Evolutionary conservation across 2,329 filamentous ascomycete genomes (phyloP).

Genomic region (Paecilomyces formosus): DNA sequence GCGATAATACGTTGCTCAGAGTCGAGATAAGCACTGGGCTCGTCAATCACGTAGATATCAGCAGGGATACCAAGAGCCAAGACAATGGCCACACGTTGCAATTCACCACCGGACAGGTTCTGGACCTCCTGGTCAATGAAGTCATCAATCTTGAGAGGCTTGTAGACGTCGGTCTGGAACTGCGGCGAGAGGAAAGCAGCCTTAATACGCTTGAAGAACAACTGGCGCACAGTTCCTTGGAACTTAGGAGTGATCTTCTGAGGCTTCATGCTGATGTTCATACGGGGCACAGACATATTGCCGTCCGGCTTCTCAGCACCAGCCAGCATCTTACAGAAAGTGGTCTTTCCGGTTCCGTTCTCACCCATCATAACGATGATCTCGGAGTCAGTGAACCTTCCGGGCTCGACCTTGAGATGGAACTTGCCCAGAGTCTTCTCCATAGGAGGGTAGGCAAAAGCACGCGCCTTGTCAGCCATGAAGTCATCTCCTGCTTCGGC

Average conservation of each 20-base stretch:
- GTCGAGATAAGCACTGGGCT: slow-evolving; percentile 94
- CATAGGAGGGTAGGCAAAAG: slow-evolving; percentile 84
- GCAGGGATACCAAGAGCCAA: slow-evolving; percentile 91
- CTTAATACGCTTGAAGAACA: slow-evolving; percentile 99
- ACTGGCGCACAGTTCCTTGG: slow-evolving; percentile 87
- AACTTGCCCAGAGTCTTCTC: slow-evolving; percentile 88
- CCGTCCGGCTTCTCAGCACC: slow-evolving; percentile 88
- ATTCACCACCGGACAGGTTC: slow-evolving; percentile 97
- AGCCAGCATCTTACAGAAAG: slow-evolving; percentile 93
- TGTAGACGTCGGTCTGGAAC: slow-evolving; percentile 99
- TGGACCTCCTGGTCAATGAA: slow-evolving; percentile 99
- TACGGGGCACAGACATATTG: slow-evolving; percentile 69
- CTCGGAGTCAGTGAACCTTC: slow-evolving; percentile 93
- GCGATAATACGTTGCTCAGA: slow-evolving; percentile 99
- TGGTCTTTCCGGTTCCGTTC: slow-evolving; percentile 98
- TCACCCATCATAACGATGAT: slow-evolving; percentile 99
- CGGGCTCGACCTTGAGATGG: slow-evolving; percentile 70
- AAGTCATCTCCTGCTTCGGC: slow-evolving; percentile 85
- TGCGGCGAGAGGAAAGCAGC: slow-evolving; percentile 91
- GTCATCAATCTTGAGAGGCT: slow-evolving; percentile 97
- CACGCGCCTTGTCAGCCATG: slow-evolving; percentile 72
- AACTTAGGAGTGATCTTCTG: slow-evolving; percentile 99
- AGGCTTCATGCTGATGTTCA: slow-evolving; percentile 99
- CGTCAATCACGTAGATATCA: slow-evolving; percentile 97
- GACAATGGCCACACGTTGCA: slow-evolving; percentile 98